phyloP scores from a whole-genome alignment of 2,329 filamentous ascomycete species.

The Fusarium praegraminearum region DNA sequence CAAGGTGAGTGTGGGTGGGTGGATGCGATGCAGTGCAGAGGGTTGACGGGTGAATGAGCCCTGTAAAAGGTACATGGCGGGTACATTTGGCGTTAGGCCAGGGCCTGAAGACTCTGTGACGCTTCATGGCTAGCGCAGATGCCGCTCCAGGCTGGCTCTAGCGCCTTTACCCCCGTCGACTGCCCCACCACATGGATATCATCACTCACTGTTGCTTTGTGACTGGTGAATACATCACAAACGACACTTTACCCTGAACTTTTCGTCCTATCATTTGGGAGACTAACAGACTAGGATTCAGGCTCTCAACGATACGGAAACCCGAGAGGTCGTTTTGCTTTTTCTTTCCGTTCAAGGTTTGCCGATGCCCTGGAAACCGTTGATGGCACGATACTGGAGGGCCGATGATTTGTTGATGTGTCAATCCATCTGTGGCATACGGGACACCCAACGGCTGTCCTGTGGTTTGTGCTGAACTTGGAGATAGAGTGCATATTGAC shows the following conservation, averaged over 20 bases:
- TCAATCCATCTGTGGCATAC: conserved; percentile 30
- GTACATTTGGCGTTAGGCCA: conserved; percentile 30
- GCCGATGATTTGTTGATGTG: conserved; percentile 14
- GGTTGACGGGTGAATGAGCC: conserved; percentile 16
- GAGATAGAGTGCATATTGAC: background rate
- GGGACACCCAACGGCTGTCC: conserved; percentile 1
- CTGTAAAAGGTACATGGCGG: conserved; percentile 30
- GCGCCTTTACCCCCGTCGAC: conserved; percentile 12
- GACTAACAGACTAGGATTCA: conserved; percentile 34
- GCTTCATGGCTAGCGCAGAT: conserved; percentile 26
- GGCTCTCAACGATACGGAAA: conserved; percentile 19
- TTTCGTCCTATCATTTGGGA: conserved; percentile 36
- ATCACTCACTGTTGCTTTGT: conserved; percentile 36
- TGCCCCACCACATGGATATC: conserved; percentile 11
- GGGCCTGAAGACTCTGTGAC: conserved; percentile 18
- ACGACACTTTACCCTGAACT: conserved; percentile 14
- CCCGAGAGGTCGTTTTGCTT: conserved; percentile 13
- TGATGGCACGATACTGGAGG: conserved; percentile 21
- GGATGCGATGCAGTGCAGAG: background rate
- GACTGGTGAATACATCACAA: conserved; percentile 32
- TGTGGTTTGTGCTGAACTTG: background rate
- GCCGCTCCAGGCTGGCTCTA: conserved; percentile 21
- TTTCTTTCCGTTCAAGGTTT: background rate
- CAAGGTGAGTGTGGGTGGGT: conserved; percentile 4
- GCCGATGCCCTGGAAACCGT: background rate